phyloP scores from a whole-genome alignment of 2,329 filamentous ascomycete genomes.

The Ceratocystis papillata region DNA sequence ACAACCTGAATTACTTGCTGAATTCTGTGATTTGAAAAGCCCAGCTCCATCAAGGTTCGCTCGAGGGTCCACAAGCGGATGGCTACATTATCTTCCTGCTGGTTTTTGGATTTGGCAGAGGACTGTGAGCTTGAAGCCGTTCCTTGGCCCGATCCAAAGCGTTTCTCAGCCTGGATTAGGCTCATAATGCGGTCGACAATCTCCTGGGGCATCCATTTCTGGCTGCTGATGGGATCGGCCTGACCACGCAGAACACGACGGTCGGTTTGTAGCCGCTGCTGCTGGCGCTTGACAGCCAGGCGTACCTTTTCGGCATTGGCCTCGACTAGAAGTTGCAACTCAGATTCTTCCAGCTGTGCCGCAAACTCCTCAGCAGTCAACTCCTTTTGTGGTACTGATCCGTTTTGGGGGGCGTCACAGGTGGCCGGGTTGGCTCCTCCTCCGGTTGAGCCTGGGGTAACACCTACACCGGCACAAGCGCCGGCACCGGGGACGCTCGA shows the following conservation, averaged over 20 bases:
- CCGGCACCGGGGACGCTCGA: neutral
- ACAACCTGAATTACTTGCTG: slow-evolving; percentile 55
- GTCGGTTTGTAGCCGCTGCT: slow-evolving; percentile 71
- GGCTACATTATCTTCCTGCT: slow-evolving; percentile 61
- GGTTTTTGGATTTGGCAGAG: slow-evolving; percentile 42
- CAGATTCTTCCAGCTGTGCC: slow-evolving; percentile 76
- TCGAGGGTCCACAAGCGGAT: slow-evolving; percentile 77
- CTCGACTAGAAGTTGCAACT: slow-evolving; percentile 77
- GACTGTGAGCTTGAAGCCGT: slow-evolving; percentile 34
- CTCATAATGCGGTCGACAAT: slow-evolving; percentile 67
- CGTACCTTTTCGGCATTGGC: slow-evolving; percentile 69
- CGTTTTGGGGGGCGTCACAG: neutral
- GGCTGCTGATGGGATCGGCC: slow-evolving; percentile 58
- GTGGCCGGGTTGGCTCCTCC: neutral
- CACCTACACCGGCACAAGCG: neutral
- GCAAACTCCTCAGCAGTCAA: slow-evolving; percentile 83
- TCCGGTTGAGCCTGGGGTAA: neutral
- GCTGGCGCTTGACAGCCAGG: slow-evolving; percentile 67
- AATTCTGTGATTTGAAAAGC: slow-evolving; percentile 55
- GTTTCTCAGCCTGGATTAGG: slow-evolving; percentile 55
- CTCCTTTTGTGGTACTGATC: slow-evolving; percentile 32
- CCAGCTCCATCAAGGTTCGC: slow-evolving; percentile 56
- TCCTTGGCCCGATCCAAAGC: slow-evolving; percentile 33
- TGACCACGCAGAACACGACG: slow-evolving; percentile 69
- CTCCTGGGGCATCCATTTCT: slow-evolving; percentile 71